Conservation (phyloP, 2,329 filamentous ascomycete genomes). For the Aspergillus awamori region DNA sequence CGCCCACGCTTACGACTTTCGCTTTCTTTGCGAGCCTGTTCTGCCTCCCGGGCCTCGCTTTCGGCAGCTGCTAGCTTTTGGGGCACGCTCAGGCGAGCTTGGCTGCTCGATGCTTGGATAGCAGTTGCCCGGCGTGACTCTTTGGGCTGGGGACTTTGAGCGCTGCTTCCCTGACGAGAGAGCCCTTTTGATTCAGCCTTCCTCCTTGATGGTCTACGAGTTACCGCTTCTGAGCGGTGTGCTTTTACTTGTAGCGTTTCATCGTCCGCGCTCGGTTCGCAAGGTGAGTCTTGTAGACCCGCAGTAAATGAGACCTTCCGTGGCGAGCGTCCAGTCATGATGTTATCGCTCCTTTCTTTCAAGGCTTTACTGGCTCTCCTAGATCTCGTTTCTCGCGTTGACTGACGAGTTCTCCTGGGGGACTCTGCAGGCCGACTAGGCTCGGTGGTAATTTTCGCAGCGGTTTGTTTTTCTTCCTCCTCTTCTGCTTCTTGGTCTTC, state of each 20-base stretch:
- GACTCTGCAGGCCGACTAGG: background rate
- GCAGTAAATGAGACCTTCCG: conserved; percentile 45
- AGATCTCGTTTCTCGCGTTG: conserved; percentile 14
- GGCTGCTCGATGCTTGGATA: conserved; percentile 22
- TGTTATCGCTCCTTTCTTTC: conserved; percentile 42
- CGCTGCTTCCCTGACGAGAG: conserved; percentile 33
- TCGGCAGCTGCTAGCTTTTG: conserved; percentile 49
- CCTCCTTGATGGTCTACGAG: conserved; percentile 31
- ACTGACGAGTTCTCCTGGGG: background rate
- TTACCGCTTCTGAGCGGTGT: conserved; percentile 35
- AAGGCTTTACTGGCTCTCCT: conserved; percentile 34
- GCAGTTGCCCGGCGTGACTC: background rate
- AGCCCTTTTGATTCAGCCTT: conserved; percentile 31
- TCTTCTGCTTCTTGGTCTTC: conserved; percentile 35
- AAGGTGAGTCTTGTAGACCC: conserved; percentile 33
- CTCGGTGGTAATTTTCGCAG: background rate
- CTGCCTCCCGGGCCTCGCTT: conserved; percentile 46
- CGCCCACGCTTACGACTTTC: conserved; percentile 42
- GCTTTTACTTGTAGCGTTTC: conserved; percentile 40
- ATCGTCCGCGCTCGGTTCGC: conserved; percentile 31
- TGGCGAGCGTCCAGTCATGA: conserved; percentile 32
- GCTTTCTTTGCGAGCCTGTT: conserved; percentile 36
- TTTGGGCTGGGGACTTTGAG: background rate
- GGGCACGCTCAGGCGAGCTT: conserved; percentile 37
- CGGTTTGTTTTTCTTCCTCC: conserved; percentile 26